These are phyloP conservation scores for Aureobasidium lini DNA, from an alignment of 2,329 filamentous ascomycete species.

Conservation along the genomic window DNA sequence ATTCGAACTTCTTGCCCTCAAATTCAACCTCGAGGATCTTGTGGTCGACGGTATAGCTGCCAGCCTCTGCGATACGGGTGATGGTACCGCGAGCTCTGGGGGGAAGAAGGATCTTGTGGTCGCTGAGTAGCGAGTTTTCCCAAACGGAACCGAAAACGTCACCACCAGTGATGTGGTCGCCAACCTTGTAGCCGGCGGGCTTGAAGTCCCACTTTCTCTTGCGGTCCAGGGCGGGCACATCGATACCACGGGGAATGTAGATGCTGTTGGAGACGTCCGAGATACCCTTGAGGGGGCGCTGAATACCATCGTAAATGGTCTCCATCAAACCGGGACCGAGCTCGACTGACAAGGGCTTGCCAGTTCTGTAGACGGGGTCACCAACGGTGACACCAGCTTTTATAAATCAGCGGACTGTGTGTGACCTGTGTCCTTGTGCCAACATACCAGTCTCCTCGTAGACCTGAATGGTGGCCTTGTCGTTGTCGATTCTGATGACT, in stretches of 20 bases:
- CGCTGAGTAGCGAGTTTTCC: constrained; percentile 90
- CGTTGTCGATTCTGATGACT: constrained; percentile 93
- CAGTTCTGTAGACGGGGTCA: constrained; percentile 82
- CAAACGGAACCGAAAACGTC: constrained; percentile 93
- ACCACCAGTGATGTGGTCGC: constrained; percentile 93
- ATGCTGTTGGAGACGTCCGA: constrained; percentile 72
- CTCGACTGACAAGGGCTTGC: constrained; percentile 95
- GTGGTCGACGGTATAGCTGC: constrained; percentile 87
- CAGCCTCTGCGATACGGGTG: constrained; percentile 80
- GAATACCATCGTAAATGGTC: constrained; percentile 99
- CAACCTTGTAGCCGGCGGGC: constrained; percentile 72
- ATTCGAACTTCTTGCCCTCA: constrained; percentile 88
- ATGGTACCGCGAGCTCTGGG: constrained; percentile 87
- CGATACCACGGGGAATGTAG: constrained; percentile 94
- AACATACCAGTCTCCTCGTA: constrained; percentile 92
- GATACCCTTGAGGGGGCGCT: constrained; percentile 85
- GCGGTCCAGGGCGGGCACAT: constrained; percentile 79
- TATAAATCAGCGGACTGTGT: neutral
- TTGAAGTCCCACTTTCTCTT: constrained; percentile 95
- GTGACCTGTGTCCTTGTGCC: neutral
- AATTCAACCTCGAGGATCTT: constrained; percentile 96
- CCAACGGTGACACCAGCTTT: constrained; percentile 89
- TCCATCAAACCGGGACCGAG: constrained; percentile 95
- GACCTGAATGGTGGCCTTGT: constrained; percentile 96
- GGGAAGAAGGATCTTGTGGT: constrained; percentile 88